Base-by-base conservation (phyloP, 139 green algal species). In the Parachlorella kessleri region DNA sequence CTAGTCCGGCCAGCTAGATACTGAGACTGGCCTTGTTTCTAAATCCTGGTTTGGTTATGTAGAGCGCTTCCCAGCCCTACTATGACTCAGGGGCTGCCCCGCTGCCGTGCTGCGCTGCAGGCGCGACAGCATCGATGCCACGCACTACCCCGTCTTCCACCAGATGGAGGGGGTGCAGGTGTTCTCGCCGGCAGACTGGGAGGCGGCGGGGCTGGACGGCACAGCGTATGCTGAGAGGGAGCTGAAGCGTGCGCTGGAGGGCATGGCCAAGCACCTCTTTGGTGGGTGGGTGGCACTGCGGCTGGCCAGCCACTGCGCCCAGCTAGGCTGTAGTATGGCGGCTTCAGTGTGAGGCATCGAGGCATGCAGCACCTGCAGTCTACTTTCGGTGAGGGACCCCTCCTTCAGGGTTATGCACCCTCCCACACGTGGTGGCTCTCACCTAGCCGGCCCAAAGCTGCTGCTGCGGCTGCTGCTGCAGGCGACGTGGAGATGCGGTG, bases 81-180 rank as follows among this genome's bases (percentile, higher is more conserved):
- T n/a, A n/a, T n/a, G n/a, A n/a, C n/a, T n/a, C n/a, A n/a, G n/a
- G n/a, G n/a, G n/a, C n/a, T n/a, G n/a, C n/a, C n/a, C n/a, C n/a
- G n/a, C n/a, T n/a, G n/a, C n/a, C n/a, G n/a, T n/a, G n/a, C n/a
- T n/a, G 48, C 21, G 10, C 54, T 69, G 40, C 65, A 83, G 94
- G 26, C 88, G 97, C 30, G 97, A 99, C 88, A 89, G 90, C 53
- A 98, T 99, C 70, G 97, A 99, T 81, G 87, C 95, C 40, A 99
- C 97, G 3, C 97, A 99, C 90, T 99, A 99, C 90, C 97, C 97
- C 1, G 97, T 99, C 14, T 99, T 99, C 83, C 97, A 99, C 82
- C 96, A 99, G 88, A 99, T 99, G 96, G 96, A 99, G 90, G 96
- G 95, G 53, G 93, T 98, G 80, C 73, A 75, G 33, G 66, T 84